phyloP scores from a whole-genome alignment of 2,329 filamentous ascomycete genomes.

The Raffaelea arxii region DNA sequence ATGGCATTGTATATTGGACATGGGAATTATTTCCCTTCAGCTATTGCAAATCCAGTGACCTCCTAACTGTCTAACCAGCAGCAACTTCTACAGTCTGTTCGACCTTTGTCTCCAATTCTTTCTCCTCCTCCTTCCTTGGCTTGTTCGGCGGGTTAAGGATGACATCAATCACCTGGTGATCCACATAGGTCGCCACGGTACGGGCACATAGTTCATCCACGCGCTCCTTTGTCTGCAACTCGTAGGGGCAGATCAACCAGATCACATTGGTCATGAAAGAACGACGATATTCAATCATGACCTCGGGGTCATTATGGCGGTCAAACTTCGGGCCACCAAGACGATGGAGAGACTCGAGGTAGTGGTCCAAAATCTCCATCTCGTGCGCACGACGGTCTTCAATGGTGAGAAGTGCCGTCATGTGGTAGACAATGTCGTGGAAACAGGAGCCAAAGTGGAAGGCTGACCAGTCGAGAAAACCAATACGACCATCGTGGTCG shows the following conservation, averaged over 20 bases:
- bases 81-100: too few relatives aligned
- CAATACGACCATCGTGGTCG: conserved; percentile 15
- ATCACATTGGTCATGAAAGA: conserved; percentile 23
- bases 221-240: conserved; percentile 23
- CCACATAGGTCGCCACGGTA: background rate
- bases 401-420: conserved; percentile 21
- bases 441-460: conserved; percentile 25
- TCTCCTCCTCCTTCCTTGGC: too few relatives aligned
- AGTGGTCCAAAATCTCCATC: conserved; percentile 23
- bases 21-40: too few relatives aligned
- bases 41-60: too few relatives aligned
- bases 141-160: background rate
- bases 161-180: background rate
- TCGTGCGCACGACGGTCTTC: conserved; percentile 24
- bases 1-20: too few relatives aligned
- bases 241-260: conserved; percentile 22
- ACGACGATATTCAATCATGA: conserved; percentile 19
- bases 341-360: conserved; percentile 13
- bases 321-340: conserved; percentile 3
- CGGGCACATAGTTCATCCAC: conserved; percentile 9
- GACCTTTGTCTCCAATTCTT: too few relatives aligned
- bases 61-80: too few relatives aligned
- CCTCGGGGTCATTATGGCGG: conserved; percentile 11
- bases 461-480: conserved; percentile 27
- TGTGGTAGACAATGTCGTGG: conserved; percentile 26